Percentiles rank a stretch among this genome's conserved stretches.
Conservation (phyloP, 768 basidiomycete species). For the Termitomyces sp. region DNA sequence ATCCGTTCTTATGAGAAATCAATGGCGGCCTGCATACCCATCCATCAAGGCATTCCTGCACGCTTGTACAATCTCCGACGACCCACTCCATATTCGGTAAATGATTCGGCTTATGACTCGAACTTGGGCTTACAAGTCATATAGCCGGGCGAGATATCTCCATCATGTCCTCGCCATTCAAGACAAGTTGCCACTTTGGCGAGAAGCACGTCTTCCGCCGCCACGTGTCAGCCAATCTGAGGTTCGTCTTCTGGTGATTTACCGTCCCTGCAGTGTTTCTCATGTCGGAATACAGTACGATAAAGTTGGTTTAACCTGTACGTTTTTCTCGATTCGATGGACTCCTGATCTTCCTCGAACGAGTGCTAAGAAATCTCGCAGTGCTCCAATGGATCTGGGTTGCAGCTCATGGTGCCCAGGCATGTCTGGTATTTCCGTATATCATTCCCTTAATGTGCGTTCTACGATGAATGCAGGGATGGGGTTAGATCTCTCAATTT, state of each 20-base stretch:
- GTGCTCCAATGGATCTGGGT: constrained; percentile 80
- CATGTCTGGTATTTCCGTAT: constrained; percentile 73
- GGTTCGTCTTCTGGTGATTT: constrained; percentile 27
- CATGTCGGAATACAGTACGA: constrained; percentile 53
- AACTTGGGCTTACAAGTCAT: constrained; percentile 3
- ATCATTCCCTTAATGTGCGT: constrained; percentile 72
- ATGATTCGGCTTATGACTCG: neutral
- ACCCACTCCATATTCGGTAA: constrained; percentile 62
- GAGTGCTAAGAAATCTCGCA: constrained; percentile 23
- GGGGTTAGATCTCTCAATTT: neutral
- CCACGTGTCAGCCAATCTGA: constrained; percentile 83
- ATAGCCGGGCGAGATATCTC: constrained; percentile 51
- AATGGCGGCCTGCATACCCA: constrained; percentile 67
- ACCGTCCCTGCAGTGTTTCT: constrained; percentile 1
- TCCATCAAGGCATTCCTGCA: constrained; percentile 46
- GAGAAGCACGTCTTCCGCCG: constrained; percentile 72
- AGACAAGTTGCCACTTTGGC: constrained; percentile 59
- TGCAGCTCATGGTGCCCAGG: constrained; percentile 69
- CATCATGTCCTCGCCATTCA: constrained; percentile 52
- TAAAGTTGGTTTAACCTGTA: constrained; percentile 82
- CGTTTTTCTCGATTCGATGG: constrained; percentile 17
- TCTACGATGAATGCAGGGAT: constrained; percentile 2
- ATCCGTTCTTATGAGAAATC: constrained; percentile 46
- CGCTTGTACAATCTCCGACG: constrained; percentile 44
- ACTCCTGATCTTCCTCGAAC: neutral